Conservation (phyloP, 2,329 filamentous ascomycete species). For the Coniochaeta hoffmannii region DNA sequence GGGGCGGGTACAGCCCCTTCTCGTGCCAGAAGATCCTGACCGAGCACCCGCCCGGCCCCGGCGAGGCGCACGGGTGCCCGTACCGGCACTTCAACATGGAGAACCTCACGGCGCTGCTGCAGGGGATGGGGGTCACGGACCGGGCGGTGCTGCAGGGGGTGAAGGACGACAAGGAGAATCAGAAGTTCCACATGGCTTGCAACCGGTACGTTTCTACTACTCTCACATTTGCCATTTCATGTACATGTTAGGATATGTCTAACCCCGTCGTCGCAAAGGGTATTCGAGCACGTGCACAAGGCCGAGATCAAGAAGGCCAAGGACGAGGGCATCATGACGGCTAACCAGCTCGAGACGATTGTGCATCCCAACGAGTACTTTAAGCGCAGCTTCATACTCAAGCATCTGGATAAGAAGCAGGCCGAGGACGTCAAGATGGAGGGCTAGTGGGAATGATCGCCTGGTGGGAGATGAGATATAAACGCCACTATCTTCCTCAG, state of each 20-base stretch:
- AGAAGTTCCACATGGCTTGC: slow-evolving; percentile 90
- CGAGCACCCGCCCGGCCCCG: slow-evolving; percentile 77
- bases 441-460: slow-evolving; percentile 9
- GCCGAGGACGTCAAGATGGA: slow-evolving; percentile 19
- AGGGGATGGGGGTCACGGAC: slow-evolving; percentile 73
- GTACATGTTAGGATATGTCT: neutral
- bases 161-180: slow-evolving; percentile 80
- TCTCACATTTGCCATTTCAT: neutral
- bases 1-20: slow-evolving; percentile 82
- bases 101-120: slow-evolving; percentile 70
- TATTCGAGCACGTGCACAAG: slow-evolving; percentile 85
- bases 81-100: slow-evolving; percentile 89
- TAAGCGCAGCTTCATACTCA: slow-evolving; percentile 85
- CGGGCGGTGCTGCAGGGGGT: slow-evolving; percentile 71
- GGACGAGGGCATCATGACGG: slow-evolving; percentile 63
- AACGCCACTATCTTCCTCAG: neutral
- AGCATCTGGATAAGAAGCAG: slow-evolving; percentile 54
- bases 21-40: slow-evolving; percentile 93
- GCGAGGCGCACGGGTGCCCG: slow-evolving; percentile 91
- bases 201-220: slow-evolving; percentile 55
- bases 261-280: slow-evolving; percentile 34
- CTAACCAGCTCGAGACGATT: slow-evolving; percentile 83
- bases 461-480: neutral
- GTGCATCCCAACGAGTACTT: slow-evolving; percentile 98
- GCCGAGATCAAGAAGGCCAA: slow-evolving; percentile 68